A percentile compares a stretch with the other conserved stretches of the same genome.
phyloP scores from a whole-genome alignment of 1,284 basidiomycete genomes.

The Thelephora terrestris region DNA sequence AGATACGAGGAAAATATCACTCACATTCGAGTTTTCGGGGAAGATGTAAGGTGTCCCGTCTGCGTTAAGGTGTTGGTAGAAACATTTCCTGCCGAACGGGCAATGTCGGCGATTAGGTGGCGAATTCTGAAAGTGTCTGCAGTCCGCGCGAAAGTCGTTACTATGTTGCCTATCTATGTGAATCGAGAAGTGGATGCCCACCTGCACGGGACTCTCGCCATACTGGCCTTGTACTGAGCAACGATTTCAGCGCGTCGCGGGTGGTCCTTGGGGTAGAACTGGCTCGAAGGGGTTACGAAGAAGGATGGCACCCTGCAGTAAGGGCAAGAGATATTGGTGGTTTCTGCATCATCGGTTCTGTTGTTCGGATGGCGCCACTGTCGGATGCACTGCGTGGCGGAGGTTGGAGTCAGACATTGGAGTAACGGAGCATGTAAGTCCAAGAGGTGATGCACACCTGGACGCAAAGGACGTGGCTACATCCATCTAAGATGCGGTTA shows the following conservation, averaged over 20 bases:
- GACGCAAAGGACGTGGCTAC: slow-evolving; percentile 66
- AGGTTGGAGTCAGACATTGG: slow-evolving; percentile 1
- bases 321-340: slow-evolving; percentile 62
- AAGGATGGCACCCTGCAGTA: slow-evolving; percentile 55
- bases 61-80: slow-evolving; percentile 55
- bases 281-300: slow-evolving; percentile 60
- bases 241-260: slow-evolving; percentile 40
- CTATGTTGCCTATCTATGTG: neutral
- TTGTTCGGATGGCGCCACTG: slow-evolving; percentile 55
- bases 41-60: slow-evolving; percentile 57
- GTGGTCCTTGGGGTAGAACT: slow-evolving; percentile 45
- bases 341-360: slow-evolving; percentile 42
- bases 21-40: slow-evolving; percentile 19
- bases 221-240: slow-evolving; percentile 56
- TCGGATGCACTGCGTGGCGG: slow-evolving; percentile 47
- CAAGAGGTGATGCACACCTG: slow-evolving; percentile 28
- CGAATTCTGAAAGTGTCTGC: slow-evolving; percentile 55
- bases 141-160: neutral
- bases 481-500: slow-evolving; percentile 36
- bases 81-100: slow-evolving; percentile 68
- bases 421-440: slow-evolving; percentile 2
- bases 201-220: slow-evolving; percentile 58
- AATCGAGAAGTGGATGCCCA: slow-evolving; percentile 21
- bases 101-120: slow-evolving; percentile 38
- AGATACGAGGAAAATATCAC: neutral